Conservation (phyloP, 2,329 filamentous ascomycete genomes). For the Fusarium devonianum region DNA sequence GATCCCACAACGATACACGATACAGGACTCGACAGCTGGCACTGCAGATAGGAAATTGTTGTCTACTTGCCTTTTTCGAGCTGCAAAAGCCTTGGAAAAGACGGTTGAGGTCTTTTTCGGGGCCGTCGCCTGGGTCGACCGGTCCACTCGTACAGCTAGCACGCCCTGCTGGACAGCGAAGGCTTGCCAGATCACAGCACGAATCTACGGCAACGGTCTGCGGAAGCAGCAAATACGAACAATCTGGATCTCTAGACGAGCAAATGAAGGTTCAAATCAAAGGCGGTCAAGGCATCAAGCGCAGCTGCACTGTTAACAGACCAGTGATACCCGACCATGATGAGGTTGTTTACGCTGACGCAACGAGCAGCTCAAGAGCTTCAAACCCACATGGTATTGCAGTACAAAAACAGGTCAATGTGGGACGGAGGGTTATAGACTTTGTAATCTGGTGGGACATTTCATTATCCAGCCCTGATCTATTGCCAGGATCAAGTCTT, state of each 20-base stretch:
- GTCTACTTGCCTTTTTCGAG: conserved; percentile 16
- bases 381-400: too few relatives aligned
- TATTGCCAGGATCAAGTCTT: background rate
- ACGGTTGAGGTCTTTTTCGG: conserved; percentile 3
- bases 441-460: background rate
- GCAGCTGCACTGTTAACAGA: background rate
- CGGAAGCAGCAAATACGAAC: background rate
- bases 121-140: conserved; percentile 34
- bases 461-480: background rate
- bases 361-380: too few relatives aligned
- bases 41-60: conserved; percentile 28
- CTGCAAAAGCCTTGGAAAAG: conserved; percentile 1
- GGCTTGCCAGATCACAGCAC: conserved; percentile 15
- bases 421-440: background rate
- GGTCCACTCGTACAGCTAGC: conserved; percentile 22
- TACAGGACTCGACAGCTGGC: conserved; percentile 38
- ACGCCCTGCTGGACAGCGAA: conserved; percentile 11
- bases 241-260: conserved; percentile 2
- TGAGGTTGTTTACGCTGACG: background rate
- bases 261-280: background rate
- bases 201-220: conserved; percentile 15
- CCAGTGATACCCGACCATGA: too few relatives aligned
- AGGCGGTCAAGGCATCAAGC: background rate
- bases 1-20: conserved; percentile 27
- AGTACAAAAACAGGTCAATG: too few relatives aligned